A percentile compares a stretch with the other conserved stretches of the same genome.
phyloP scores from a whole-genome alignment of 169 alveolate genomes.

The Plasmodium adleri region DNA sequence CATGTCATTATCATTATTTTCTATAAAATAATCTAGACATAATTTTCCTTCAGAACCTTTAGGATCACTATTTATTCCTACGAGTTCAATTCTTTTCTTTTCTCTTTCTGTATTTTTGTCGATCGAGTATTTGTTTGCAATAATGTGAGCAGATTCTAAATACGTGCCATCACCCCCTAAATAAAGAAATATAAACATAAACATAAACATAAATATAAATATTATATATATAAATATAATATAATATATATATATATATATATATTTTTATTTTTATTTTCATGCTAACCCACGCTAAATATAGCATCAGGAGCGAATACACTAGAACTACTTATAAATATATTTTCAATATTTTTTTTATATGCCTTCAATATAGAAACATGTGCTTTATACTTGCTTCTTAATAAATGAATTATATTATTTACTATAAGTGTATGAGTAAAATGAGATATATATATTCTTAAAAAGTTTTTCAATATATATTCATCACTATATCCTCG shows the following conservation, averaged over 20 bases:
- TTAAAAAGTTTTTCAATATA: conserved; percentile 35
- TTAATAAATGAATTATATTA: conserved; percentile 36
- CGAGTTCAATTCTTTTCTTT: conserved; percentile 36
- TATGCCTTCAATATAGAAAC: conserved; percentile 56
- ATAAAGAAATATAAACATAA: not conserved
- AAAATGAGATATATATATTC: conserved; percentile 55
- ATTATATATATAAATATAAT: not conserved
- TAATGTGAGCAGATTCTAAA: conserved; percentile 62
- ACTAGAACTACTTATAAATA: conserved; percentile 55
- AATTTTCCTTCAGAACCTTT: conserved; percentile 67
- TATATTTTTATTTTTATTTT: not conserved
- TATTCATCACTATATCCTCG: conserved; percentile 65
- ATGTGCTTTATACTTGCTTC: conserved; percentile 36
- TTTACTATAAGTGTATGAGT: conserved; percentile 72
- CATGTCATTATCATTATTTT: not conserved
- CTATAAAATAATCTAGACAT: conserved; percentile 27
- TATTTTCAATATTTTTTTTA: conserved; percentile 53
- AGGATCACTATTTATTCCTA: conserved; percentile 70
- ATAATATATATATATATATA: not conserved
- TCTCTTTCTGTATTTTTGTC: conserved; percentile 18
- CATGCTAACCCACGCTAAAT: conserved; percentile 58
- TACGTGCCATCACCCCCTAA: conserved; percentile 73
- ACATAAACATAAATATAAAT: not conserved
- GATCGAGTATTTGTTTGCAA: conserved; percentile 44
- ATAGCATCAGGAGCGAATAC: conserved; percentile 69